A percentile compares a stretch with the other conserved stretches of the same genome.
phyloP scores from a whole-genome alignment of 192 early-diverging fungal species.

The Backusella westeae region DNA sequence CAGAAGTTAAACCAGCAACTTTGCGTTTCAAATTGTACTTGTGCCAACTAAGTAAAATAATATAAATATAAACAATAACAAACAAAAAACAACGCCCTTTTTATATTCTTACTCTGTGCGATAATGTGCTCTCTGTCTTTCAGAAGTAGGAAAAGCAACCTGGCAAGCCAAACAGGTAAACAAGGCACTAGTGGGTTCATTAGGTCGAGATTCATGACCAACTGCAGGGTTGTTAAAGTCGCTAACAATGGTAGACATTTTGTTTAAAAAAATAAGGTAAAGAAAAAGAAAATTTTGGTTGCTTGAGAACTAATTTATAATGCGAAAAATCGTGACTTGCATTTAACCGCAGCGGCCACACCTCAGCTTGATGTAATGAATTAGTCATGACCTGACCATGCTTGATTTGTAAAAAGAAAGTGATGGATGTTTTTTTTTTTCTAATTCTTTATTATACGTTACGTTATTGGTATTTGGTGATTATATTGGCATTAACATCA shows the following conservation, averaged over 20 bases:
- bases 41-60: constrained; percentile 72
- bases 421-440: background rate
- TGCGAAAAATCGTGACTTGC: background rate
- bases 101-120: constrained; percentile 64
- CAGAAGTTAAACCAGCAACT: constrained; percentile 83
- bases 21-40: constrained; percentile 98
- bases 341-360: background rate
- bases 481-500: background rate
- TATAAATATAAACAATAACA: background rate
- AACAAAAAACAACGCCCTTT: background rate
- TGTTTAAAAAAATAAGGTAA: background rate
- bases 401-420: background rate
- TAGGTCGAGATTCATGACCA: background rate
- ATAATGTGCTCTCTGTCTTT: constrained; percentile 91
- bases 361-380: background rate
- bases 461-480: background rate
- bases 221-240: background rate
- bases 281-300: background rate
- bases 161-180: constrained; percentile 91
- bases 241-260: background rate
- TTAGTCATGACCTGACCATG: background rate
- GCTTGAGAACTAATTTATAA: background rate
- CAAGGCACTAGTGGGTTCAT: constrained; percentile 16
- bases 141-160: constrained; percentile 88
- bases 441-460: background rate